Evolutionary conservation across 139 green algal species (phyloP).

Genomic region (Chlamydomonas urium): DNA sequence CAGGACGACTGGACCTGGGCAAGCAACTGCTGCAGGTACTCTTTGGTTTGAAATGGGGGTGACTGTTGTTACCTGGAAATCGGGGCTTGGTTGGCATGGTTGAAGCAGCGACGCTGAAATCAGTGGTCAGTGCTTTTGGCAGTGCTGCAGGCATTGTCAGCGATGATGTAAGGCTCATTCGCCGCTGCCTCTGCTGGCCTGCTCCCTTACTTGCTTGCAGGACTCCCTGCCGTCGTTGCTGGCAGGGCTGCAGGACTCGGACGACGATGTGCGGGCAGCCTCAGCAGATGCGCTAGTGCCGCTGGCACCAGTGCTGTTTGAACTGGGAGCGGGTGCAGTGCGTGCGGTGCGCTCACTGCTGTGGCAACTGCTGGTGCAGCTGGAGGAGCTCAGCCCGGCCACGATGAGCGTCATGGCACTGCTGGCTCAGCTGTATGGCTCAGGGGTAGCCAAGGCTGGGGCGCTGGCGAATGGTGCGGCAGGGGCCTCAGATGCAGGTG

Average conservation of each 20-base stretch:
- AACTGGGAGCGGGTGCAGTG: slow-evolving; percentile 7
- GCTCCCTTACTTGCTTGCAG: neutral
- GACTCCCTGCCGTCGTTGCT: slow-evolving; percentile 19
- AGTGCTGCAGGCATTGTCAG: too few relatives aligned
- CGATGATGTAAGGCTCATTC: too few relatives aligned
- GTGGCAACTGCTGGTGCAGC: slow-evolving; percentile 70
- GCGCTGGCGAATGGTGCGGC: neutral
- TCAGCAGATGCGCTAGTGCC: slow-evolving; percentile 86
- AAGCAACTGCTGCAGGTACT: slow-evolving; percentile 48
- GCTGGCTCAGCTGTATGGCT: slow-evolving; percentile 63
- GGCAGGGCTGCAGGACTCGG: slow-evolving; percentile 62
- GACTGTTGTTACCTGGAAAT: too few relatives aligned
- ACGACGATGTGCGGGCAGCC: slow-evolving; percentile 91
- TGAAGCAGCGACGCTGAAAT: too few relatives aligned
- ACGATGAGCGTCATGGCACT: slow-evolving; percentile 70
- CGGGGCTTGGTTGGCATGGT: too few relatives aligned
- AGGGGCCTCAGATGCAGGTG: neutral
- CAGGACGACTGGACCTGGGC: slow-evolving; percentile 42
- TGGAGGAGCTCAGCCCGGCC: slow-evolving; percentile 83
- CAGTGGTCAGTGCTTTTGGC: too few relatives aligned
- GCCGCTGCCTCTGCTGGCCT: too few relatives aligned
- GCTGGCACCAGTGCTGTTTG: slow-evolving; percentile 47
- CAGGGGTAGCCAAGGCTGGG: neutral
- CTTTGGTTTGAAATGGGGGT: too few relatives aligned
- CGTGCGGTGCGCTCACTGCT: slow-evolving; percentile 41